phyloP scores from a whole-genome alignment of 2,329 filamentous ascomycete genomes.

The Aspergillus sp. region DNA sequence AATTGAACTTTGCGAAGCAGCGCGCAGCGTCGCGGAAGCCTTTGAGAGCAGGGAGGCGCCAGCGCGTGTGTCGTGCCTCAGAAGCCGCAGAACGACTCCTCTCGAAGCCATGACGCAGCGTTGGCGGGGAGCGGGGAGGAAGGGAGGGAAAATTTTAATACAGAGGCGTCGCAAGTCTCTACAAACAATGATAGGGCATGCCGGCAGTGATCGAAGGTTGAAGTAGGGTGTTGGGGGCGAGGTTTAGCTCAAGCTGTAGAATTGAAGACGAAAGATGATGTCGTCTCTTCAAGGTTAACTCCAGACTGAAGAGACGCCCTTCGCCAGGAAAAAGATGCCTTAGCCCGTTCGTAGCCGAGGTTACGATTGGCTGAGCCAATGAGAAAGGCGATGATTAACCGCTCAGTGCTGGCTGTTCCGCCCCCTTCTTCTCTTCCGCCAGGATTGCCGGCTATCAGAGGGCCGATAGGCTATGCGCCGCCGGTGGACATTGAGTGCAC shows the following conservation, averaged over 20 bases:
- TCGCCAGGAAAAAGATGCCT: neutral
- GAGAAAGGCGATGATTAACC: constrained; percentile 31
- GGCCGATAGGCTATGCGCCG: neutral
- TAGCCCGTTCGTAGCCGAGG: constrained; percentile 29
- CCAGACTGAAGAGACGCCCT: constrained; percentile 3
- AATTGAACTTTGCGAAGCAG: constrained; percentile 28
- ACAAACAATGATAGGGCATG: constrained; percentile 23
- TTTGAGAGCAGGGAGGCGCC: constrained; percentile 35
- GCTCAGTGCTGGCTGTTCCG: constrained; percentile 14
- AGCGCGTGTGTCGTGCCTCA: constrained; percentile 46
- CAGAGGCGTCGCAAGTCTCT: constrained; percentile 15
- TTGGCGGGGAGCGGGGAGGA: constrained; percentile 4
- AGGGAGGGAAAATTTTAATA: constrained; percentile 8
- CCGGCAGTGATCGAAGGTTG: neutral
- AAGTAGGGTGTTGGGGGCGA: neutral
- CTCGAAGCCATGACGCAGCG: constrained; percentile 46
- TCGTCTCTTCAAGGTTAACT: neutral
- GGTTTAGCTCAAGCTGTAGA: neutral
- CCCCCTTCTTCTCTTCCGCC: neutral
- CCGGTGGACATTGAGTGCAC: neutral
- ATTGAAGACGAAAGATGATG: neutral
- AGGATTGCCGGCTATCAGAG: neutral
- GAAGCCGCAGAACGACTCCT: constrained; percentile 44
- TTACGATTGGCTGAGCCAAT: constrained; percentile 31
- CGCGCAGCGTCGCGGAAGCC: constrained; percentile 28